Base-by-base conservation (phyloP, 768 basidiomycete genomes). In the Dioszegia aurantiaca region DNA sequence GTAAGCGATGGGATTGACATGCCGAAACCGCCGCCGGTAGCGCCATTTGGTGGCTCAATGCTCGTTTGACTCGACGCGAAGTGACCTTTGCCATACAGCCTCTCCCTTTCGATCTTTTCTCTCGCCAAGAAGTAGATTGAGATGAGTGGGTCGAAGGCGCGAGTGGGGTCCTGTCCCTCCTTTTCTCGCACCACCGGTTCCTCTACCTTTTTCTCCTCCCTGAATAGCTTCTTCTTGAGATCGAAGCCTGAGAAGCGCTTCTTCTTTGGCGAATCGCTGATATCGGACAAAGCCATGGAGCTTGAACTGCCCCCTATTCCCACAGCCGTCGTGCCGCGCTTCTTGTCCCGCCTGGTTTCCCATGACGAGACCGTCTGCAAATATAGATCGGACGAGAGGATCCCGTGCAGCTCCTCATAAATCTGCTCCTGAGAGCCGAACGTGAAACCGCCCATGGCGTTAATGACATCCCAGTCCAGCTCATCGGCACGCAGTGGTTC, bases 111-210 rank as follows among this genome's bases (percentile, higher is more conserved):
- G 70, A 92, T 81, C 81, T 97, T 98, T 80, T 99, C 95, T 53
- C 90, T 82, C 4, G 93, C 89, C 19, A 99, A 84, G 79, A 86
- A 97, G 76, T 99, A 99, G 79, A 99, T 97, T 28, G 92, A 90
- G 44, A 98, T 83, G 26, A 99, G 82, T 0, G 91, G 93, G 74
- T 97, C 91, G 80, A 90, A 99, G 1, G 92, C 95, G 54, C 84
- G 80, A 14, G 90, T 94, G 4, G 94, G 93, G 71, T 99, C 94
- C 26, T 61, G 80, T 9, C 65, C 67, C 44, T 80, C 79, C 48
- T 59, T 63, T 49, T 68, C 70, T 33, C 64, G 62, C 33, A 56
- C 52, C n/a, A 54, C 48, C 31, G 58, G 58, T 56, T 68, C 69
- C 26, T 72, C 71, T 2, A 58, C 63, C 47, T 66, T 70, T 48